Conservation (phyloP, 768 basidiomycete genomes). For the Tulasnella sp. region DNA sequence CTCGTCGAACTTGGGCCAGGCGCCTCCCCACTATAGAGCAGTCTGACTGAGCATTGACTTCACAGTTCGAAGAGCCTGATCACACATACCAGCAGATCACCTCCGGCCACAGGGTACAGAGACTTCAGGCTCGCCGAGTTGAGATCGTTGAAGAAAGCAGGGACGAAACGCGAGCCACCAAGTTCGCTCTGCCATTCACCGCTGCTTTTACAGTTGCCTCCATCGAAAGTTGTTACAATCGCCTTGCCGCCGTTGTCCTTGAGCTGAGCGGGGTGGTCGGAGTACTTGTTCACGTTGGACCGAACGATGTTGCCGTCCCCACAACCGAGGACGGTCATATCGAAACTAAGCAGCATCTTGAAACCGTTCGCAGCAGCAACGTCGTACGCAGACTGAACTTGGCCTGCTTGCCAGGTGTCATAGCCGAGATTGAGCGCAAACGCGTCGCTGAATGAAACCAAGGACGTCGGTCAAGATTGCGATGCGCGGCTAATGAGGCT, state of each 20-base stretch:
- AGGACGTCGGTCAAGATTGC: not conserved
- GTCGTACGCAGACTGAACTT: conserved; percentile 25
- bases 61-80: not conserved
- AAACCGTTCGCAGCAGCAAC: conserved; percentile 24
- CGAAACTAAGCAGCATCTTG: conserved; percentile 29
- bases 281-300: conserved; percentile 17
- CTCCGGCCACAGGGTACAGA: conserved; percentile 1
- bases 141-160: conserved; percentile 25
- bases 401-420: conserved; percentile 27
- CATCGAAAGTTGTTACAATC: conserved; percentile 27
- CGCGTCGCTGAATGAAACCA: conserved; percentile 21
- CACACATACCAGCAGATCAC: conserved; percentile 6
- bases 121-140: conserved; percentile 15
- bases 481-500: not conserved
- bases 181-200: conserved; percentile 43
- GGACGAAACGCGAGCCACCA: conserved; percentile 17
- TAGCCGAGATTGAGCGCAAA: conserved; percentile 31
- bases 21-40: conserved; percentile 23
- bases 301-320: conserved; percentile 15
- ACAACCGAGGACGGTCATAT: conserved; percentile 22
- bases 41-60: conserved; percentile 19
- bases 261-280: conserved; percentile 22
- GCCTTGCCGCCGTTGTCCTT: conserved; percentile 20
- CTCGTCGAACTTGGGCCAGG: conserved; percentile 22
- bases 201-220: conserved; percentile 28